Base-by-base conservation (phyloP, 768 basidiomycete species). In the Kwoniella europaea region DNA sequence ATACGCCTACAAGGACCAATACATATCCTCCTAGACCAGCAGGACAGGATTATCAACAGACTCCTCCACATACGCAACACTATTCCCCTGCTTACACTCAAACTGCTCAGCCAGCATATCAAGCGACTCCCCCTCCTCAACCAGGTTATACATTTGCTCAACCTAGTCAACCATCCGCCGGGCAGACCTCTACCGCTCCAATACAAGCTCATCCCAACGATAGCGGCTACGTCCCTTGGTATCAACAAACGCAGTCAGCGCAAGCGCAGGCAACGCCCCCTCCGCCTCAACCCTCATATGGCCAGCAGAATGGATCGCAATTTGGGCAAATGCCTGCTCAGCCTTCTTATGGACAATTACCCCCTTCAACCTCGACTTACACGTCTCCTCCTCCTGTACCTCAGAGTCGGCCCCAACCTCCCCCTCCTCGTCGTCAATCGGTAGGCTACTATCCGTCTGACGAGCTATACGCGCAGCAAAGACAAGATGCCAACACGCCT, bases 391-490 rank as follows among this genome's bases (percentile, higher is more conserved):
- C 68, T n/a, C 61, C 62, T 22, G 68, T 74, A 10, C 73, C 74
- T 10, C 60, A 69, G 15, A 61, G 59, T 44, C 54, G 72, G 20
- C 74, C 76, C 1, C 69, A 66, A 43, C 77, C 79, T 15, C 73
- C 75, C 2, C 78, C 78, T 4, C 74, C 76, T 9, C 68, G 72
- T 43, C 67, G 62, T 18, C 65, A 63, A 42, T 57, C 69, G 12
- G 75, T 74, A 4, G 79, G 79, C 13, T 80, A 80, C 42, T 80
- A 80, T 43, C 79, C 79, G 3, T 80, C 79, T 10, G 79, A 80
- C 62, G 79, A 80, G 71, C 73, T 80, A 22, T 80, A 80, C 50
- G 71, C 58, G 2, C 53, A 67, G 13, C 73, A 73, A 41, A 55
- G 71, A 22, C 73, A 71, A 20, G 44, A 64, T 44, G n/a, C 55